Evolutionary conservation across 2,329 filamentous ascomycete genomes (phyloP).

Genomic region (Trichophyton rubrum): DNA sequence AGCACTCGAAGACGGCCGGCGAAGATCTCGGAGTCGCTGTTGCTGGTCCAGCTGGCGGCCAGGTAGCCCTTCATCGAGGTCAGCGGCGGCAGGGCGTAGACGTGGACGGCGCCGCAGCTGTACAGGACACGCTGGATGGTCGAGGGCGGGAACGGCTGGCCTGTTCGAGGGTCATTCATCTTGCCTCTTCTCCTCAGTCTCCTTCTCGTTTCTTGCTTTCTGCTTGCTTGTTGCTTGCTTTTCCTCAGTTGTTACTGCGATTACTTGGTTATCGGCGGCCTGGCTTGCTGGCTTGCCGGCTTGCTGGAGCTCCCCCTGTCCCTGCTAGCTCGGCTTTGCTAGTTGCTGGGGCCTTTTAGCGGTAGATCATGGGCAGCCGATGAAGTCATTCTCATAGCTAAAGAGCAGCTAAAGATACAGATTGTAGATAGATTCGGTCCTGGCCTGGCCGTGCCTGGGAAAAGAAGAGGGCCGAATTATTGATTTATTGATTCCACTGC

Average conservation of each 20-base stretch:
- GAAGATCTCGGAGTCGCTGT: slow-evolving; percentile 63
- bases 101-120: slow-evolving; percentile 59
- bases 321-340: too few species aligned
- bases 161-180: slow-evolving; percentile 56
- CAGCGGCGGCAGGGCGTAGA: slow-evolving; percentile 78
- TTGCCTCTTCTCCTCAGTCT: slow-evolving; percentile 19
- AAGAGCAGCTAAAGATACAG: too few species aligned
- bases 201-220: not conserved
- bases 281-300: too few species aligned
- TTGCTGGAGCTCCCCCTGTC: too few species aligned
- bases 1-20: slow-evolving; percentile 68
- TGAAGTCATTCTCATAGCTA: too few species aligned
- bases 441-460: not conserved
- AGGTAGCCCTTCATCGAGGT: slow-evolving; percentile 66
- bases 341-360: too few species aligned
- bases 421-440: not conserved
- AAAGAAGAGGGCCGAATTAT: too few species aligned
- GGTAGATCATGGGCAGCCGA: too few species aligned
- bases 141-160: slow-evolving; percentile 53
- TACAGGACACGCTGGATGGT: slow-evolving; percentile 79
- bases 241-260: too few species aligned
- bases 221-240: not conserved
- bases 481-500: too few species aligned
- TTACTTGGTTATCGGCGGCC: too few species aligned
- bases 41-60: slow-evolving; percentile 64